Evolutionary conservation across 768 basidiomycete species (phyloP).

Genomic region (Leccinum longicurvipes): DNA sequence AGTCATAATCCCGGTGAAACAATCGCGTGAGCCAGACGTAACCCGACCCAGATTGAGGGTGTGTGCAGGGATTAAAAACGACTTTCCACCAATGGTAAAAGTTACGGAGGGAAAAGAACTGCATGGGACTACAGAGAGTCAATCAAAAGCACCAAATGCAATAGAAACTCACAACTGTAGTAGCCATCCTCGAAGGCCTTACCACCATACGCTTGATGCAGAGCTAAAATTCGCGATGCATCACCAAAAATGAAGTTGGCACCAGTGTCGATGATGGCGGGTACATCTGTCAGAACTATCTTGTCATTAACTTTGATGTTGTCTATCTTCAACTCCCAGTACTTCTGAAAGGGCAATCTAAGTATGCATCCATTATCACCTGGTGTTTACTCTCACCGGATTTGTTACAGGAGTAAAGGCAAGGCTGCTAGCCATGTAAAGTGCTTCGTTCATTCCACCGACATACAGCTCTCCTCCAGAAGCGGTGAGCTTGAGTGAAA

Average conservation of each 20-base stretch:
- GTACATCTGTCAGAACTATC: slow-evolving; percentile 4
- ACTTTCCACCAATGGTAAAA: no score
- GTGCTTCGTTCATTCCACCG: slow-evolving; percentile 38
- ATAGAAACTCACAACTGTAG: slow-evolving; percentile 29
- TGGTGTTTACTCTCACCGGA: slow-evolving; percentile 9
- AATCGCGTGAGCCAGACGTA: no score
- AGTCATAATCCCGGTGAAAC: no score
- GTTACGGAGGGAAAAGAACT: no score
- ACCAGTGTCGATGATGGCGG: slow-evolving; percentile 21
- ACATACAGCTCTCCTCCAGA: slow-evolving; percentile 36
- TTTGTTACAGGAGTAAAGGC: slow-evolving; percentile 29
- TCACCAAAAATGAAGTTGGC: slow-evolving; percentile 4
- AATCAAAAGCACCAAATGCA: neutral
- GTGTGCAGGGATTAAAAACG: no score
- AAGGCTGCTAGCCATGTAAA: slow-evolving; percentile 35
- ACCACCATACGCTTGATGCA: neutral
- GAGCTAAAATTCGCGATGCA: neutral
- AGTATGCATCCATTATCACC: neutral
- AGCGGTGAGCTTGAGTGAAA: slow-evolving; percentile 14
- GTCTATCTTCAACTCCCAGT: slow-evolving; percentile 14
- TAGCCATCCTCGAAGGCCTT: slow-evolving; percentile 20
- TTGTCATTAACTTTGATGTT: slow-evolving; percentile 4
- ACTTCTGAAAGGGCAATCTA: slow-evolving; percentile 2
- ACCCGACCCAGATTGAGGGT: no score
- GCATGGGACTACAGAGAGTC: no score